Percentiles rank a stretch among this genome's conserved stretches.
Conservation (phyloP, 2,329 filamentous ascomycete species). For the Nigrospora oryzae region DNA sequence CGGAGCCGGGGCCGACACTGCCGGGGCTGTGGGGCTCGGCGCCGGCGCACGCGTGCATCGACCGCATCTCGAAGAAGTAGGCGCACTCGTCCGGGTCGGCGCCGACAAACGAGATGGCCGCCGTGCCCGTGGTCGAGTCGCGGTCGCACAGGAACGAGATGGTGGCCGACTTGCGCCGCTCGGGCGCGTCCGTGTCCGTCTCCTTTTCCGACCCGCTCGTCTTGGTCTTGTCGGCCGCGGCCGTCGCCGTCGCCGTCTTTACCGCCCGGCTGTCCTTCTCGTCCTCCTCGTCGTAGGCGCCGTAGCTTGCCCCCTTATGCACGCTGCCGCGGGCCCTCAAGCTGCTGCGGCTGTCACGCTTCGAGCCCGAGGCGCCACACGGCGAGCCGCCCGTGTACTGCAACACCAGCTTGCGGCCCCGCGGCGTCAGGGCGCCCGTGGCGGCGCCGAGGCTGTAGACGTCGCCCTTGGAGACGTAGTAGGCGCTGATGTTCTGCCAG, state of each 20-base stretch:
- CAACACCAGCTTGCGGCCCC: slow-evolving; percentile 67
- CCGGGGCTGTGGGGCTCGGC: slow-evolving; percentile 64
- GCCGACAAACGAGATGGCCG: slow-evolving; percentile 76
- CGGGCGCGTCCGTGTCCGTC: slow-evolving; percentile 24
- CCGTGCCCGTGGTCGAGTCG: slow-evolving; percentile 60
- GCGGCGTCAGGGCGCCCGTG: slow-evolving; percentile 42
- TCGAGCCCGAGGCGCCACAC: slow-evolving; percentile 45
- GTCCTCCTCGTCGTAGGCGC: slow-evolving; percentile 19
- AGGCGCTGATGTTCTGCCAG: slow-evolving; percentile 72
- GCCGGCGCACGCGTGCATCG: slow-evolving; percentile 67
- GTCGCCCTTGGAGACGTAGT: slow-evolving; percentile 58
- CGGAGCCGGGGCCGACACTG: slow-evolving; percentile 59
- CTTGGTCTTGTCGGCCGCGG: slow-evolving; percentile 13
- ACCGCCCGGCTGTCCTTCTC: slow-evolving; percentile 15
- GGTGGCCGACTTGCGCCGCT: slow-evolving; percentile 66
- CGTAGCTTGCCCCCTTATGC: slow-evolving; percentile 25
- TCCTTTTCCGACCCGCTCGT: slow-evolving; percentile 22
- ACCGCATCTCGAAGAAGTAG: slow-evolving; percentile 92
- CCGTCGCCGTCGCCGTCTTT: slow-evolving; percentile 8
- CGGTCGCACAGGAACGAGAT: slow-evolving; percentile 91
- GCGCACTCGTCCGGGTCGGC: slow-evolving; percentile 80
- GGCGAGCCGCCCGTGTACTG: slow-evolving; percentile 73
- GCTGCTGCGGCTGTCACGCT: slow-evolving; percentile 14
- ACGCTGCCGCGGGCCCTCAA: slow-evolving; percentile 19
- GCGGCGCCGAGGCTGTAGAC: slow-evolving; percentile 68